Evolutionary conservation across 208 protist genomes (phyloP).

Genomic region (Acanthamoeba royreba): DNA sequence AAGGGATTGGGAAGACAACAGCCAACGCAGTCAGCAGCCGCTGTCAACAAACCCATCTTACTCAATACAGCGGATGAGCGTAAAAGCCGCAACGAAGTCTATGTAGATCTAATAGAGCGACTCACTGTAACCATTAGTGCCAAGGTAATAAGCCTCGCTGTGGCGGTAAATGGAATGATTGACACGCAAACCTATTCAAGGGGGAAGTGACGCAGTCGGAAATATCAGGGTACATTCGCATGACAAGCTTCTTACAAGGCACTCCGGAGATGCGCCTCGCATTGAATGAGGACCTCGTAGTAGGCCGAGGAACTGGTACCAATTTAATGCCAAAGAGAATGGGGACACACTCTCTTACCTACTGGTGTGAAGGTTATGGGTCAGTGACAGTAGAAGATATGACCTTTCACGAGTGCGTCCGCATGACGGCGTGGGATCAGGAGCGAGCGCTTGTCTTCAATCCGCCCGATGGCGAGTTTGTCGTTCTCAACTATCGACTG

Average conservation of each 20-base stretch:
- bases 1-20: neutral
- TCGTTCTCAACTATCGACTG: constrained; percentile 89
- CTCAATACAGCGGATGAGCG: neutral
- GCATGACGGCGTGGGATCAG: constrained; percentile 81
- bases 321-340: neutral
- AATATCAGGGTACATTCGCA: constrained; percentile 87
- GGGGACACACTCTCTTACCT: neutral
- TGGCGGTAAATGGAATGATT: constrained; percentile 62
- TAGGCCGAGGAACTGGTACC: constrained; percentile 61
- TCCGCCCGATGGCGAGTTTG: constrained; percentile 85
- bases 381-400: constrained; percentile 81
- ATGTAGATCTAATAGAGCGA: constrained; percentile 87
- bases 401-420: constrained; percentile 84
- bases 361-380: constrained; percentile 13
- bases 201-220: constrained; percentile 74
- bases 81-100: constrained; percentile 85
- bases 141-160: constrained; percentile 52
- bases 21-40: neutral
- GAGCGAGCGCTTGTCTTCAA: constrained; percentile 78
- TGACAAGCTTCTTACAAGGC: constrained; percentile 89
- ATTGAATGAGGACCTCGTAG: constrained; percentile 84
- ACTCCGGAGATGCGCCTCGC: constrained; percentile 83
- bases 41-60: constrained; percentile 66
- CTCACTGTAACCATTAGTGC: constrained; percentile 82
- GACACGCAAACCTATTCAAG: constrained; percentile 70